Evolutionary conservation across 177 flowering plant species (phyloP), one percentile per base, ranked within the genome.

Genomic region (Vitis hybrid): DNA sequence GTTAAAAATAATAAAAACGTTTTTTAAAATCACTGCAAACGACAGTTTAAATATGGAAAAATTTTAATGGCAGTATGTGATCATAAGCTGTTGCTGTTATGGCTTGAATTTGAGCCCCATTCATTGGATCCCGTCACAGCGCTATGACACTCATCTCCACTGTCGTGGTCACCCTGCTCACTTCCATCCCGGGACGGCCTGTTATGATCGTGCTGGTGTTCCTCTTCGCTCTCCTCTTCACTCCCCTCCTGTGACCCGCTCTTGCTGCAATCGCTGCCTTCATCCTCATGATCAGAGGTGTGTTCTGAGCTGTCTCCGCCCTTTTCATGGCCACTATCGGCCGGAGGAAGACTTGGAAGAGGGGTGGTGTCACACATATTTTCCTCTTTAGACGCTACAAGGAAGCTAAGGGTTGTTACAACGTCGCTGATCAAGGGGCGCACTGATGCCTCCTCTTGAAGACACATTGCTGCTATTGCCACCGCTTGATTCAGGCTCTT

Each of bases 381-480:
- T 6, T 19, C 49, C 5, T 69, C 70, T 0, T 50, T 7, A 31
- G 75, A 52, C 9, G 56, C 60, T 1, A 70, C 56, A 26, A 86
- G 84, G 71, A 81, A 82, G 57, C 83, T 70, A 9, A 86, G 68
- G 15, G 86, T 78, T 19, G 78, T 72, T 2, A 81, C 79, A 8
- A 84, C 77, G 60, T 86, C 89, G 50, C 86, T 76, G 48, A 86
- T 86, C 62, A 86, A 68, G 5, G 89, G 89, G 48, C 26, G 84
- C 0, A 76, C 83, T 1, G 71, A 56, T 14, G 83, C 65, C 60
- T 86, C 89, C 10, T 84, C 87, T 60, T 86, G 89, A 22, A 86
- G 78, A 51, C 89, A 86, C 87, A 86, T 86, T 7, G 89, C 80
- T 16, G 85, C 86, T 13, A 86, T 74, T 13, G 84, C 89, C 18